Evolutionary conservation across 345 rosid species (phyloP), one percentile per base, ranked within the genome.

Genomic region (Melastoma malabathricum): DNA sequence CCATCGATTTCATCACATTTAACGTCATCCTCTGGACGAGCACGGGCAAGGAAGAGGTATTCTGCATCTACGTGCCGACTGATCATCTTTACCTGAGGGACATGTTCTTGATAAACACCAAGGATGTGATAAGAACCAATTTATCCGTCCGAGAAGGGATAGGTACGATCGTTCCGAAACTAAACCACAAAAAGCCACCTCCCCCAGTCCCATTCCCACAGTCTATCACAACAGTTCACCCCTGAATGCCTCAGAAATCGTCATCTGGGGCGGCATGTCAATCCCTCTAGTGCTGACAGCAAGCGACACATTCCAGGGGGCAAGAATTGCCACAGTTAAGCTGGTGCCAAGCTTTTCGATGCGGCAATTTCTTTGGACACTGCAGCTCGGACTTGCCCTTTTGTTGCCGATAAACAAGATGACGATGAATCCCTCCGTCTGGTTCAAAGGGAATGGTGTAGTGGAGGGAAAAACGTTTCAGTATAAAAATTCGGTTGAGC

Each of bases 91-190:
- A 78, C 43, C 49, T 78, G 6, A 80, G 83, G 14, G 83, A 74
- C 56, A 64, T 77, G 25, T 72, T 66, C 64, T 66, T 78, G n/a
- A 64, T 78, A 20, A 69, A 47, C 47, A 38, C 75, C 38, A 64
- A 58, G 16, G 83, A 78, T 57, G 71, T 78, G 45, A 66, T 78
- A 54, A 65, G 80, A 55, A 80, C 83, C 25, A 74, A 62, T 63
- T 64, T 78, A 15, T 78, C 83, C 10, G 83, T 78, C 17, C 70
- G 83, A 38, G 77, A 78, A 72, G 83, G 80, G 50, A 74, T 78
- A 4, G 77, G 80, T 74, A 55, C 48, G 75, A 52, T 48, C 31
- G 54, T 55, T 34, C 18, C 5, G 22, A 14, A 3, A 29, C 27
- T 27, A 18, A 2, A 13, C 4, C 15, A 31, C 10, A 1, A 7